These are phyloP conservation scores for Monilinia laxa DNA, from an alignment of 2,329 filamentous ascomycete species.

Conservation along the genomic window DNA sequence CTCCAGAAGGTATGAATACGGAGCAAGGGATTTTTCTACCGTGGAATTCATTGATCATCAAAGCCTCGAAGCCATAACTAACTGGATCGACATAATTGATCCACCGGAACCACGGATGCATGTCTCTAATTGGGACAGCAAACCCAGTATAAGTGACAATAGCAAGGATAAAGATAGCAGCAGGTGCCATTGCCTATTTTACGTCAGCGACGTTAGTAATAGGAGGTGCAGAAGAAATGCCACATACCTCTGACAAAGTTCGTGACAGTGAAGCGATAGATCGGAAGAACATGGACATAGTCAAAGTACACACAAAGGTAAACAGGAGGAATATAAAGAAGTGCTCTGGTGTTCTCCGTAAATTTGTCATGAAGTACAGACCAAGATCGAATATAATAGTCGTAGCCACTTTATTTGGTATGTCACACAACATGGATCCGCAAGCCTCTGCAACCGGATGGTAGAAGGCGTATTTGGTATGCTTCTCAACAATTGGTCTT, in stretches of 20 bases:
- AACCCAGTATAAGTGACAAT: slow-evolving; percentile 46
- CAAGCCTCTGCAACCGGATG: slow-evolving; percentile 83
- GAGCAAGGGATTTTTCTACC: slow-evolving; percentile 33
- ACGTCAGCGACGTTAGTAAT: background rate
- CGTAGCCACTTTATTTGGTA: slow-evolving; percentile 80
- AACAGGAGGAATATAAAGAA: slow-evolving; percentile 88
- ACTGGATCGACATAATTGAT: slow-evolving; percentile 71
- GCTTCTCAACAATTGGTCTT: slow-evolving; percentile 90
- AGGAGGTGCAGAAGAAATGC: background rate
- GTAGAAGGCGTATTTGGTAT: slow-evolving; percentile 81
- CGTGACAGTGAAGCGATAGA: slow-evolving; percentile 75
- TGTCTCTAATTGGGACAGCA: slow-evolving; percentile 53
- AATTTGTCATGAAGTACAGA: slow-evolving; percentile 84
- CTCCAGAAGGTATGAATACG: slow-evolving; percentile 33
- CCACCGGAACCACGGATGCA: slow-evolving; percentile 57
- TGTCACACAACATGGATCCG: slow-evolving; percentile 58
- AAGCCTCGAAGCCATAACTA: slow-evolving; percentile 64
- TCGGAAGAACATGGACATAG: slow-evolving; percentile 86
- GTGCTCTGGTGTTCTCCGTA: slow-evolving; percentile 68
- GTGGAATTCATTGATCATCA: slow-evolving; percentile 80
- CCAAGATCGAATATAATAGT: slow-evolving; percentile 73
- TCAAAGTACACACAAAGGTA: slow-evolving; percentile 68
- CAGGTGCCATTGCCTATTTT: slow-evolving; percentile 34
- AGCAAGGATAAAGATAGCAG: slow-evolving; percentile 63
- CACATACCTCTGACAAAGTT: slow-evolving; percentile 59